These are phyloP conservation scores for Neofusicoccum umdonicola DNA, from an alignment of 2,329 filamentous ascomycete genomes.

Conservation along the genomic window DNA sequence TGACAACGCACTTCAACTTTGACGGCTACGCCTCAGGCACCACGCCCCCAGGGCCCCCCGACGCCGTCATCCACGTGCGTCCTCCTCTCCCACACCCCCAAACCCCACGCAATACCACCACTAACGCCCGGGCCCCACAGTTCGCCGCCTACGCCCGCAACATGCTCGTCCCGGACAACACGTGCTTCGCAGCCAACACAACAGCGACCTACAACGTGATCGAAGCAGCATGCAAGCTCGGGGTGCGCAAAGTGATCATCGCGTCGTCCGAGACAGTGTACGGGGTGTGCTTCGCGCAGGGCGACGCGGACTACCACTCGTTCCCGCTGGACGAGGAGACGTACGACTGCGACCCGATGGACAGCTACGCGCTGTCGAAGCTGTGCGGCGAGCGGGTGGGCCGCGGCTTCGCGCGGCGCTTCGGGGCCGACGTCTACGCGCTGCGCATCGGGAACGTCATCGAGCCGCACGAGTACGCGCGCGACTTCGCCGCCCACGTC, in stretches of 20 bases:
- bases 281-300: conserved; percentile 61
- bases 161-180: conserved; percentile 61
- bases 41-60: conserved; percentile 47
- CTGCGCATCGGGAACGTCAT: conserved; percentile 62
- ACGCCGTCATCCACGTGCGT: conserved; percentile 57
- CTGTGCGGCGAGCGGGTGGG: conserved; percentile 58
- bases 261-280: conserved; percentile 61
- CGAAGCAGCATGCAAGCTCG: conserved; percentile 61
- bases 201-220: conserved; percentile 61
- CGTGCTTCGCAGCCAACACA: conserved; percentile 58
- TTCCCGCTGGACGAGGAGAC: conserved; percentile 61
- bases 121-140: too few relatives aligned
- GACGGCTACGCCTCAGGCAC: conserved; percentile 45
- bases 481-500: conserved; percentile 53
- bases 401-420: conserved; percentile 56
- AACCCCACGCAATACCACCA: too few relatives aligned
- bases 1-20: conserved; percentile 58
- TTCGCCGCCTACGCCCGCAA: conserved; percentile 60
- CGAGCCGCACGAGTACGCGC: conserved; percentile 59
- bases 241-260: conserved; percentile 61
- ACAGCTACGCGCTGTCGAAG: conserved; percentile 62
- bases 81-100: too few relatives aligned
- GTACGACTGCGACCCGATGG: conserved; percentile 60
- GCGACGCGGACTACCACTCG: conserved; percentile 54
- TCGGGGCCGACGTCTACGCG: conserved; percentile 58